A percentile compares a stretch with the other conserved stretches of the same genome.
These are phyloP conservation scores for Nannizzia gypsea DNA, from an alignment of 2,329 filamentous ascomycete species.

Conservation along the genomic window DNA sequence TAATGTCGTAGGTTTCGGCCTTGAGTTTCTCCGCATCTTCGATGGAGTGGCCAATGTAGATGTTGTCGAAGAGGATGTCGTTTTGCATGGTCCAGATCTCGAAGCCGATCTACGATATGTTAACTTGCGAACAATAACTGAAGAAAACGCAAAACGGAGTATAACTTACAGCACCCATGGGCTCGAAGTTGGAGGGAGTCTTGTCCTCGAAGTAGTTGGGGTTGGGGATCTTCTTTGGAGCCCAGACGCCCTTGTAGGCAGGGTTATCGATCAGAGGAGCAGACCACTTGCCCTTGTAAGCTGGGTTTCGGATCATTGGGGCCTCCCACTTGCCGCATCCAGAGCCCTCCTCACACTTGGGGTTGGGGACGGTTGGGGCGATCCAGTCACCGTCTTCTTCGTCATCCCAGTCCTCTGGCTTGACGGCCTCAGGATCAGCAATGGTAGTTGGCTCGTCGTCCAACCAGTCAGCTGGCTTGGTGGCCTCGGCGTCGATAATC, in stretches of 20 bases:
- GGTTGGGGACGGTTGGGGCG: slow-evolving; percentile 79
- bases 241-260: slow-evolving; percentile 92
- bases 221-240: slow-evolving; percentile 92
- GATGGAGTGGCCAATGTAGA: slow-evolving; percentile 96
- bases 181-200: slow-evolving; percentile 90
- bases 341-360: slow-evolving; percentile 86
- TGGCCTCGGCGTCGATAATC: slow-evolving; percentile 86
- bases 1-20: slow-evolving; percentile 79
- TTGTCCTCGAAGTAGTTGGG: slow-evolving; percentile 95
- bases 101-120: slow-evolving; percentile 64
- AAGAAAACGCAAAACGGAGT: not conserved
- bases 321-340: slow-evolving; percentile 88
- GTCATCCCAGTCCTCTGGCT: slow-evolving; percentile 99
- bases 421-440: slow-evolving; percentile 85
- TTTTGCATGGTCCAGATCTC: slow-evolving; percentile 99
- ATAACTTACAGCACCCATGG: slow-evolving; percentile 80
- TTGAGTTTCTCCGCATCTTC: slow-evolving; percentile 85
- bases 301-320: slow-evolving; percentile 88
- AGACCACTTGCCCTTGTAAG: slow-evolving; percentile 98
- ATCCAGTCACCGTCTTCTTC: slow-evolving; percentile 99
- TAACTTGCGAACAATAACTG: slow-evolving; percentile 7
- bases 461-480: slow-evolving; percentile 90
- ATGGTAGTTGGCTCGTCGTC: slow-evolving; percentile 73
- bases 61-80: slow-evolving; percentile 98
- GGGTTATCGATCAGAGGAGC: slow-evolving; percentile 93